Evolutionary conservation across 2,329 filamentous ascomycete species (phyloP).

Genomic region (Byssochlamys sp.): DNA sequence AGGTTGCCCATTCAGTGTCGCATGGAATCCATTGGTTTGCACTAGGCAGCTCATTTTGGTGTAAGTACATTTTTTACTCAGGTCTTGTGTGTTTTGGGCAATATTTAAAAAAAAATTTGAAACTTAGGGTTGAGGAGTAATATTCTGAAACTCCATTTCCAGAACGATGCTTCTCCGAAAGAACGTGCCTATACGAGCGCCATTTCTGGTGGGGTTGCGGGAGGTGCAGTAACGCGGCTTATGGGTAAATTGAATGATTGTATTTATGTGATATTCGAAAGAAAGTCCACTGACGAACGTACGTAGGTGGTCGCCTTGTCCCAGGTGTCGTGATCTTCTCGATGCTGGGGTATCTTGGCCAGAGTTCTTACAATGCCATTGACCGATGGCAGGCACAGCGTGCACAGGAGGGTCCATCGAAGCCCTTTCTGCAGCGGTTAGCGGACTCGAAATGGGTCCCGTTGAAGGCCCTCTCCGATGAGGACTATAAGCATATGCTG

Average conservation of each 20-base stretch:
- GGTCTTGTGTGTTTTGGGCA: background rate
- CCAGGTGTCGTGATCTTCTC: constrained; percentile 53
- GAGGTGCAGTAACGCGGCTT: constrained; percentile 46
- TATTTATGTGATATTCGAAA: constrained; percentile 2
- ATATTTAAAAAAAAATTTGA: constrained; percentile 41
- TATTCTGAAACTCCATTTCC: constrained; percentile 39
- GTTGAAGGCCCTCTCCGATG: constrained; percentile 58
- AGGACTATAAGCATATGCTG: constrained; percentile 63
- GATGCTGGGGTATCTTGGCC: constrained; percentile 48
- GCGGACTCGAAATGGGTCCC: constrained; percentile 61
- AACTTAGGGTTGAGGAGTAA: constrained; percentile 35
- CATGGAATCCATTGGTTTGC: constrained; percentile 73
- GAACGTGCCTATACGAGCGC: constrained; percentile 60
- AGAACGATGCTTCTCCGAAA: constrained; percentile 44
- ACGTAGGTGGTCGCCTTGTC: constrained; percentile 46
- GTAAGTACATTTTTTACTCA: constrained; percentile 36
- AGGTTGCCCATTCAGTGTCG: constrained; percentile 58
- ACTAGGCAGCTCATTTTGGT: constrained; percentile 67
- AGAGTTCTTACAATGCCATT: constrained; percentile 45
- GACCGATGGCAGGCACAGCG: constrained; percentile 38
- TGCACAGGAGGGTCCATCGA: constrained; percentile 22
- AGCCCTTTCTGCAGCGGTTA: constrained; percentile 41
- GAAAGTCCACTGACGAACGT: constrained; percentile 4
- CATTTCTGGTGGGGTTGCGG: constrained; percentile 60
- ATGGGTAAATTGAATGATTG: constrained; percentile 35